phyloP scores from a whole-genome alignment of 2,329 filamentous ascomycete species.

The Colletotrichum falcatum region DNA sequence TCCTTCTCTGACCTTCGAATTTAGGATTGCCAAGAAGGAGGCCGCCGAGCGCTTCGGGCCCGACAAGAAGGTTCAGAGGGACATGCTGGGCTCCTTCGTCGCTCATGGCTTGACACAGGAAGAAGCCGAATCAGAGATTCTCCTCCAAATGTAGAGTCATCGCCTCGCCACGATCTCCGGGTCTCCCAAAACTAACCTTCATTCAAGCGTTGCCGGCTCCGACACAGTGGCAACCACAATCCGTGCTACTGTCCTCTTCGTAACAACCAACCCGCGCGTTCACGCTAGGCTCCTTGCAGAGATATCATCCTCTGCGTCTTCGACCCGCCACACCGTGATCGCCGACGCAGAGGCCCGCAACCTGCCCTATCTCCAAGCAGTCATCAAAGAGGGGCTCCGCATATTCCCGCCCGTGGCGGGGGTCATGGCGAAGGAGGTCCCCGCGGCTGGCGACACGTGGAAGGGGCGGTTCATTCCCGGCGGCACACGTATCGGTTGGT shows the following conservation, averaged over 20 bases:
- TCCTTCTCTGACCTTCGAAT: conserved; percentile 44
- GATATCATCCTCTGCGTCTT: conserved; percentile 49
- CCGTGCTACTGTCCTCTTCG: conserved; percentile 63
- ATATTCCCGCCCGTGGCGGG: conserved; percentile 53
- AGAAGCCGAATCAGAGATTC: conserved; percentile 58
- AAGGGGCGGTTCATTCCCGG: conserved; percentile 47
- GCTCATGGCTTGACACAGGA: conserved; percentile 52
- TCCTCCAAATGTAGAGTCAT: conserved; percentile 50
- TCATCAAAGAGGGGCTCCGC: conserved; percentile 62
- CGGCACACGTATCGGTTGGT: conserved; percentile 49
- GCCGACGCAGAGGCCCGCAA: conserved; percentile 50
- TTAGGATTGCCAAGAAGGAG: conserved; percentile 58
- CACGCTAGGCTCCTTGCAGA: conserved; percentile 59
- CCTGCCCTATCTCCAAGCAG: conserved; percentile 59
- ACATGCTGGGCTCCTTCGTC: conserved; percentile 63
- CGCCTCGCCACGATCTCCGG: not conserved
- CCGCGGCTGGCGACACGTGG: conserved; percentile 20
- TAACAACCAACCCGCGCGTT: conserved; percentile 62
- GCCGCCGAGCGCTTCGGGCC: conserved; percentile 59
- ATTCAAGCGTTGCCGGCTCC: conserved; percentile 62
- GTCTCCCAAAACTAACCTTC: conserved; percentile 33
- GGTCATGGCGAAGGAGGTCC: conserved; percentile 48
- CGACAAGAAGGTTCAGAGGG: conserved; percentile 56
- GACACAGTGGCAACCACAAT: conserved; percentile 69
- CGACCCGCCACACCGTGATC: conserved; percentile 45